Evolutionary conservation across 2,329 filamentous ascomycete genomes (phyloP), one percentile per base, ranked within the genome.

Genomic region (Fusarium protoensiforme): DNA sequence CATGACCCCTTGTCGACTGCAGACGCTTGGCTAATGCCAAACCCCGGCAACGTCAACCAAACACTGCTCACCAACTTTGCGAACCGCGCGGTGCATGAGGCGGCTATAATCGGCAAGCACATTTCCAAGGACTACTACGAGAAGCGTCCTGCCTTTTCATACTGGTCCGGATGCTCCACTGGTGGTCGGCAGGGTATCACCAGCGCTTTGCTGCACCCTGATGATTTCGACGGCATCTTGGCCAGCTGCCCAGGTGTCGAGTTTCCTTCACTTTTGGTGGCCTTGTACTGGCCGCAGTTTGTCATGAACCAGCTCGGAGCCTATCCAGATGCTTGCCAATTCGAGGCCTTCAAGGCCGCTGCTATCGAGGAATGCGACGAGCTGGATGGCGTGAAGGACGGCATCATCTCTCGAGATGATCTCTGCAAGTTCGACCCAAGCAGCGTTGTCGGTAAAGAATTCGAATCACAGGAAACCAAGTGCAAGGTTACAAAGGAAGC

Each of bases 101-200:
- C 41, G 27, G 24, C 46, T 10, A 14, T 53, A 9, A 61, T 62
- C 5, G 51, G 35, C 7, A 68, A 43, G 31, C 27, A 24, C 11
- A 18, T 65, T 10, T 24, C 39, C 0, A 10, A 29, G 9, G 29
- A 35, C 7, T 41, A 38, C 18, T 68, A 61, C 27, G 29, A 24
- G 1, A 13, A 22, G 10, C 14, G 31, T 7, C 57, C 66, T 1
- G 20, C 48, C 0, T 61, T 39, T 35, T 68, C 66, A 1, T 68
- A 68, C 53, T 65, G 62, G 57, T 33, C 35, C n/a, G 66, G 66
- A 3, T 68, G 66, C 20, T 68, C 66, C 2, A 61, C 38, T 11
- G 66, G 66, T 9, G 66, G 66, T 1, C 18, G 66, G 1, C 66
- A 68, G 36, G 66, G 66, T 1, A n/a, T 65, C 9, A 48, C 38